These are phyloP conservation scores for Solanum virginianum DNA, from an alignment of 257 asterid species.

Conservation along the genomic window DNA sequence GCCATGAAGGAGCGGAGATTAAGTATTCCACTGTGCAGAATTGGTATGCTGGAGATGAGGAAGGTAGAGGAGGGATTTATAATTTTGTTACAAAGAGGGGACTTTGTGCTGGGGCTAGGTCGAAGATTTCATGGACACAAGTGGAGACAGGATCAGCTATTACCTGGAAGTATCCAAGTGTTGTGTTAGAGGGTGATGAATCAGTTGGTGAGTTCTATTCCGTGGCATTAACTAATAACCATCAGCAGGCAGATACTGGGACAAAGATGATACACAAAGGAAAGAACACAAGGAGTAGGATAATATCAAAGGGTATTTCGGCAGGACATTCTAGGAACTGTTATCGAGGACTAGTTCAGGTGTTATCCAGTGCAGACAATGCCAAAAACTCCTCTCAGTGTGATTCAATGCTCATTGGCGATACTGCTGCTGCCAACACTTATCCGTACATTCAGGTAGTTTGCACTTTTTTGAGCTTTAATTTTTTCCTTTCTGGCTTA, in stretches of 20 bases:
- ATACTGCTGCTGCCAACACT: conserved; percentile 82
- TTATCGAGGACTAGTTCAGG: conserved; percentile 88
- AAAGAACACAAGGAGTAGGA: conserved; percentile 87
- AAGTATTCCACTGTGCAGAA: conserved; percentile 94
- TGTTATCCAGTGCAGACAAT: conserved; percentile 74
- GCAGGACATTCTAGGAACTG: conserved; percentile 86
- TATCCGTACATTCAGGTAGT: conserved; percentile 89
- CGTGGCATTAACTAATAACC: conserved; percentile 83
- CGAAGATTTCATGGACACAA: conserved; percentile 97
- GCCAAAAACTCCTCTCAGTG: conserved; percentile 80
- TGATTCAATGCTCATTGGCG: conserved; percentile 94
- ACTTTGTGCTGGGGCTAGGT: conserved; percentile 60
- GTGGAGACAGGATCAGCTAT: conserved; percentile 98
- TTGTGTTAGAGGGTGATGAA: conserved; percentile 80
- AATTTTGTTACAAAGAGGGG: conserved; percentile 96
- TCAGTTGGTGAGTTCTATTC: conserved; percentile 96
- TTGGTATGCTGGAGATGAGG: conserved; percentile 94
- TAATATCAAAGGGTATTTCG: conserved; percentile 87
- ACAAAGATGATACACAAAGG: conserved; percentile 98
- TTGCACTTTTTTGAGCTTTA: background rate
- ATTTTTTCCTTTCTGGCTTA: background rate
- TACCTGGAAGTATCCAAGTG: conserved; percentile 98
- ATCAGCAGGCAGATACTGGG: conserved; percentile 96
- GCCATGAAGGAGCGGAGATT: conserved; percentile 73
- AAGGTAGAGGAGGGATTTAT: conserved; percentile 80